Conservation (phyloP, 2,329 filamentous ascomycete genomes). For the Cercospora berteroae region DNA sequence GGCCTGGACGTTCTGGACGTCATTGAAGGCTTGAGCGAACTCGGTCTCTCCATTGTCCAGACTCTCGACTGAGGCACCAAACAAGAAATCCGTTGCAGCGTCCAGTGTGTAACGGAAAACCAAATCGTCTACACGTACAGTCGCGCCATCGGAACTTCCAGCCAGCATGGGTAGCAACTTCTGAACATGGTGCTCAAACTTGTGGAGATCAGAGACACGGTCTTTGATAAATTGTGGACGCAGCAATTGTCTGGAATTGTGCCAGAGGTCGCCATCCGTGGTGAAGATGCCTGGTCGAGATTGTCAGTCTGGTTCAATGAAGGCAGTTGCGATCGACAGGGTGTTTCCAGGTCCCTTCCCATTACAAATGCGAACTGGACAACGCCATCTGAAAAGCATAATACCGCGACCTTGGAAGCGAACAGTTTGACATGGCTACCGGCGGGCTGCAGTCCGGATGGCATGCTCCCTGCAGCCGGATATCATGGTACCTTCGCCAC, state of each 20-base stretch:
- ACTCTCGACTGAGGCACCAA: slow-evolving; percentile 71
- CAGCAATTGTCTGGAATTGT: slow-evolving; percentile 74
- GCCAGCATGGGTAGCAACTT: slow-evolving; percentile 66
- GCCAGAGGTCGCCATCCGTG: slow-evolving; percentile 78
- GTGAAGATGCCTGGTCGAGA: slow-evolving; percentile 54
- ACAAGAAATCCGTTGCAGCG: slow-evolving; percentile 79
- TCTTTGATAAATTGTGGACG: slow-evolving; percentile 85
- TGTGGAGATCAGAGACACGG: slow-evolving; percentile 75
- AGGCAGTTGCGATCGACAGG: neutral
- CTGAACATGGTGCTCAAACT: slow-evolving; percentile 76
- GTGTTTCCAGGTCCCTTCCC: neutral
- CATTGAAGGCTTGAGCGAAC: slow-evolving; percentile 79
- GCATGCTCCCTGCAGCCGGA: neutral
- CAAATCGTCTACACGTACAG: slow-evolving; percentile 70
- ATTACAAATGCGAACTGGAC: neutral
- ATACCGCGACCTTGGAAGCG: neutral
- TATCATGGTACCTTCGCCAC: neutral
- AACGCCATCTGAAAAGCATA: neutral
- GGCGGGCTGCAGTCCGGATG: neutral
- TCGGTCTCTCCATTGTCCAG: slow-evolving; percentile 56
- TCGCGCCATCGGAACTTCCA: slow-evolving; percentile 39
- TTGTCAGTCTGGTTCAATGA: neutral
- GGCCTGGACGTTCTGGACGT: slow-evolving; percentile 73
- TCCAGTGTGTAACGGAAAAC: slow-evolving; percentile 86
- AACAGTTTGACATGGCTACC: neutral